Evolutionary conservation across 306 rosid genomes (phyloP).

Genomic region (Glycine latifolia): DNA sequence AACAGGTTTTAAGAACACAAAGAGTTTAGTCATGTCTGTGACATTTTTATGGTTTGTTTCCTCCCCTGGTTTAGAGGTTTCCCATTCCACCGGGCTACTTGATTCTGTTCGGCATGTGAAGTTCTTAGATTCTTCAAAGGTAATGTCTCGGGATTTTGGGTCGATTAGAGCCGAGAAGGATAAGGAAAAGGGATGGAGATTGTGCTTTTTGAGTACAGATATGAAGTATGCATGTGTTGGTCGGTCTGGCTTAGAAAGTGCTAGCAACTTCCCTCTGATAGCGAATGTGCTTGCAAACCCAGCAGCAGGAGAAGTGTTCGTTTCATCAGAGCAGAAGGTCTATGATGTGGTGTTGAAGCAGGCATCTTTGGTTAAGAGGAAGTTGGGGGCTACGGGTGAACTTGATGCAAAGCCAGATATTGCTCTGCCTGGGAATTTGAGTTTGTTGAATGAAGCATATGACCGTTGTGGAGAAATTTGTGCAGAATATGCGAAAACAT

Average conservation of each 20-base stretch:
- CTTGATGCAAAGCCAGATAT: constrained; percentile 66
- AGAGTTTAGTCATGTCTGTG: constrained; percentile 65
- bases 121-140: constrained; percentile 57
- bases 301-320: constrained; percentile 59
- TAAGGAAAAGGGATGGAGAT: constrained; percentile 52
- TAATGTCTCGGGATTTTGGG: constrained; percentile 47
- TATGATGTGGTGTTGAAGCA: constrained; percentile 77
- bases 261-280: constrained; percentile 51
- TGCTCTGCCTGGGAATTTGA: constrained; percentile 64
- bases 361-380: constrained; percentile 74
- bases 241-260: constrained; percentile 56
- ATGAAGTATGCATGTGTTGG: constrained; percentile 59
- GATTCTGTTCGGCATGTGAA: constrained; percentile 63
- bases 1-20: constrained; percentile 24
- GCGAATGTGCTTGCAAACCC: constrained; percentile 75
- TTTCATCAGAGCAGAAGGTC: constrained; percentile 73
- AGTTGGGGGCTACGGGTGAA: constrained; percentile 58
- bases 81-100: constrained; percentile 53
- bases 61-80: constrained; percentile 60
- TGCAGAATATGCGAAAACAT: constrained; percentile 69
- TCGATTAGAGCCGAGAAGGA: constrained; percentile 51
- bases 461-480: constrained; percentile 70
- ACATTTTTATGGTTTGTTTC: constrained; percentile 61
- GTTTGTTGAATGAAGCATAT: constrained; percentile 72
- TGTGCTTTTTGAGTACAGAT: constrained; percentile 53